Percentiles rank a stretch among this genome's conserved stretches.
These are phyloP conservation scores for Candida ascalaphidarum DNA, from an alignment of 805 yeast species.

Conservation along the genomic window DNA sequence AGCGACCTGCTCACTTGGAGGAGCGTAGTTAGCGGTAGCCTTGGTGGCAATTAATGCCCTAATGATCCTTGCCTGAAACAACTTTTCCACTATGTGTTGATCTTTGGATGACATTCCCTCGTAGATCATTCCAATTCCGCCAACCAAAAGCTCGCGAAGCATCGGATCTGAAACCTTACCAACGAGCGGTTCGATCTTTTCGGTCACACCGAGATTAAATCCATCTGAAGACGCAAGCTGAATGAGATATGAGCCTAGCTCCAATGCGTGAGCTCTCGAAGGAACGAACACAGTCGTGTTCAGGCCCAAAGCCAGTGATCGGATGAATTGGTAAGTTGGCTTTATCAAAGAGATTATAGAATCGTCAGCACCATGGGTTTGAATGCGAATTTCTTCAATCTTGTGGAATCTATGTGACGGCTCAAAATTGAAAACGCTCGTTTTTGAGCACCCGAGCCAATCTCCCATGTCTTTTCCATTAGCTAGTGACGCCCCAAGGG, in stretches of 20 bases:
- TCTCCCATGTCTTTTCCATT: conserved; percentile 73
- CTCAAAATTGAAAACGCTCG: conserved; percentile 58
- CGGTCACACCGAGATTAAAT: conserved; percentile 29
- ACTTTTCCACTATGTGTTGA: conserved; percentile 40
- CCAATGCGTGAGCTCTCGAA: conserved; percentile 44
- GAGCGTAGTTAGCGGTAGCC: conserved; percentile 44
- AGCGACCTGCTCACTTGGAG: conserved; percentile 47
- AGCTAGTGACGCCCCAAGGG: conserved; percentile 59
- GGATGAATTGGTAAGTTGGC: conserved; percentile 38
- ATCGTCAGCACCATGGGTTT: conserved; percentile 35
- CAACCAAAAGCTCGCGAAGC: conserved; percentile 32
- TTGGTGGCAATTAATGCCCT: conserved; percentile 52
- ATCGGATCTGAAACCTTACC: conserved; percentile 38
- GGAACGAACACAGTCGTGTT: conserved; percentile 50
- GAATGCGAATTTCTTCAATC: conserved; percentile 48
- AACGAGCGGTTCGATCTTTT: conserved; percentile 32
- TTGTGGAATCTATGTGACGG: conserved; percentile 52
- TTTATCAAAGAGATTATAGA: conserved; percentile 45
- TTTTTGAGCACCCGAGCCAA: conserved; percentile 73
- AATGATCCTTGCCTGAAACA: conserved; percentile 44
- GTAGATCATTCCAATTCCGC: conserved; percentile 62
- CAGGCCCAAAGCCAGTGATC: too few relatives aligned
- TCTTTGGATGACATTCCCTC: conserved; percentile 51
- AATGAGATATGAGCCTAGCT: conserved; percentile 39
- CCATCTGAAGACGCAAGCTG: conserved; percentile 28